These are phyloP conservation scores for Suhomyces maxii DNA, from an alignment of 1,139 yeast genomes.

Conservation along the genomic window DNA sequence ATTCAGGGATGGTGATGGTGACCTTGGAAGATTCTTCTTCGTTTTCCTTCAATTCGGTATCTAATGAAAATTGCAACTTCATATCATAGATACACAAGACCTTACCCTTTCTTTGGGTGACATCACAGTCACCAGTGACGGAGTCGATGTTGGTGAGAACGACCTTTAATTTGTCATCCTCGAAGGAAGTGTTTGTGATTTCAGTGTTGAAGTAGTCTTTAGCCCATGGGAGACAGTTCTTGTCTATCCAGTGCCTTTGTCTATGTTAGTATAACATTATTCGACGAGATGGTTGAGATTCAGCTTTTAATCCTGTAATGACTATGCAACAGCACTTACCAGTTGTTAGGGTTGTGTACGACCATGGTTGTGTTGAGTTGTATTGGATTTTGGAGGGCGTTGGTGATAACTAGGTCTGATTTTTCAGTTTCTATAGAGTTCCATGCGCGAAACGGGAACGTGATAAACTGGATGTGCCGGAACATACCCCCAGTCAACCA, in stretches of 20 bases:
- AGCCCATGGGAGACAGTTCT: conserved; percentile 77
- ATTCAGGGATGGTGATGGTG: conserved; percentile 56
- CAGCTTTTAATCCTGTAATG: not conserved
- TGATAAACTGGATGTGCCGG: not conserved
- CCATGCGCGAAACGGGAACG: conserved; percentile 2
- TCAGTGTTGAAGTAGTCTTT: conserved; percentile 53
- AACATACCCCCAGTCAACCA: too few relatives aligned
- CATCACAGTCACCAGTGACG: conserved; percentile 74
- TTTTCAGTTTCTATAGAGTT: conserved; percentile 1
- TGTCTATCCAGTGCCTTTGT: conserved; percentile 78
- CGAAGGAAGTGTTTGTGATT: conserved; percentile 37
- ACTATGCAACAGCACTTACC: conserved; percentile 45
- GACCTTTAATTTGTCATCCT: conserved; percentile 35
- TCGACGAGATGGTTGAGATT: too few relatives aligned
- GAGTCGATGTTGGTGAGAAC: conserved; percentile 42
- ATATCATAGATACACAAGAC: conserved; percentile 74
- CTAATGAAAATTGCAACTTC: conserved; percentile 49
- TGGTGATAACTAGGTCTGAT: not conserved
- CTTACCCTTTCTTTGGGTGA: conserved; percentile 78
- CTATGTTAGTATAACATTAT: too few relatives aligned
- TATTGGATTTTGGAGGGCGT: not conserved
- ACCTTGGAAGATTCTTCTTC: conserved; percentile 20
- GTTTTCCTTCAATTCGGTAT: conserved; percentile 27
- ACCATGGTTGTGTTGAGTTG: conserved; percentile 45
- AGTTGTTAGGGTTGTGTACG: conserved; percentile 81